A percentile compares a stretch with the other conserved stretches of the same genome.
Conservation (phyloP, 225 moss, liverwort and hornwort genomes). For the Pseudisothecium myosuroides region DNA sequence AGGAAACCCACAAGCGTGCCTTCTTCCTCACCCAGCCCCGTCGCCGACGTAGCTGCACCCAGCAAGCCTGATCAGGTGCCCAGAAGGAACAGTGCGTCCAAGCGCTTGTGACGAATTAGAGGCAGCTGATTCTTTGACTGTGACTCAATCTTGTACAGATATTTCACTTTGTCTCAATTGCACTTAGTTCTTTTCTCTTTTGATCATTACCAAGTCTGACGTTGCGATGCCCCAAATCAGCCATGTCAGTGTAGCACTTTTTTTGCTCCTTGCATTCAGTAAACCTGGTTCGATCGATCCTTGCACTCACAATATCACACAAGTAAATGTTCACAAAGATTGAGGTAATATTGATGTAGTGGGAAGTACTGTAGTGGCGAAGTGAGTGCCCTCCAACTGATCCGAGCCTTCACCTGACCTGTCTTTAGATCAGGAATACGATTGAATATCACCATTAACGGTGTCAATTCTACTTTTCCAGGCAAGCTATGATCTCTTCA, state of each 20-base stretch:
- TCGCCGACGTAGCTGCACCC: conserved; percentile 7
- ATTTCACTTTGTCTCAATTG: background rate
- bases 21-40: conserved; percentile 4
- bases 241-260: background rate
- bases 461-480: background rate
- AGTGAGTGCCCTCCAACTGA: background rate
- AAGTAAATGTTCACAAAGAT: background rate
- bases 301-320: background rate
- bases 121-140: background rate
- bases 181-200: background rate
- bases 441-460: background rate
- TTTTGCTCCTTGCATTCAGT: background rate
- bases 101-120: conserved; percentile 9
- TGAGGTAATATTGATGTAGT: background rate
- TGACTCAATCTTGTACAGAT: conserved; percentile 7
- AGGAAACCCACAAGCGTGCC: conserved; percentile 12
- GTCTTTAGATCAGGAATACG: background rate
- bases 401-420: background rate
- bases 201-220: background rate
- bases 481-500: background rate
- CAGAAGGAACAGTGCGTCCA: conserved; percentile 25
- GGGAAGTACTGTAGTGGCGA: background rate
- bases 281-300: background rate
- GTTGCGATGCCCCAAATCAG: background rate
- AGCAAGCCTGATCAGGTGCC: conserved; percentile 17